Evolutionary conservation across 768 basidiomycete genomes (phyloP), one percentile per base, ranked within the genome.

Genomic region (Crucibulum laeve): DNA sequence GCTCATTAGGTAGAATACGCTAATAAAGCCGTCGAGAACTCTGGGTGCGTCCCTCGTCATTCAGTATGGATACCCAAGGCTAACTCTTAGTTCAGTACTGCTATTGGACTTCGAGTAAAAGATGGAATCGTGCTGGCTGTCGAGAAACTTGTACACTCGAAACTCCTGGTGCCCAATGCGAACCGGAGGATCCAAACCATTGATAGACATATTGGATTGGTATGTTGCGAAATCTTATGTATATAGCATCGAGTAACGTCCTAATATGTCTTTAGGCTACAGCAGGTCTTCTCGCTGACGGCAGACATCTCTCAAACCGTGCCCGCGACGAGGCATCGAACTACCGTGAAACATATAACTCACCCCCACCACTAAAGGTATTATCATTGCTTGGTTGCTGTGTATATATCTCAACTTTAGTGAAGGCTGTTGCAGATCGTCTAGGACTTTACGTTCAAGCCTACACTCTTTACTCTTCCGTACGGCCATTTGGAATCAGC

Each of bases 1-100:
- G 32, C 39, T 38, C 42, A 48, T 52, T 52, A 95, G 92, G 87
- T 98, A 63, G 95, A 98, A 70, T 98, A 98, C 57, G 96, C 96
- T 43, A 87, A 84, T 70, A 98, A 99, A 67, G 95, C 96, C 10
- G 96, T 98, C 49, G 96, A 99, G 70, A 95, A 96, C 69, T 91
- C 95, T 30, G 96, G 96, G 89, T 93, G 62, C 48, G 77, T 40
- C 35, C 39, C n/a, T n/a, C 19, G 25, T 25, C 19, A 4, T 24
- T 26, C 13, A 26, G 30, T 22, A 18, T 42, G 42, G 13, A 17
- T 19, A 37, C 26, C 35, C 35, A 14, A 43, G 26, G 34, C 46
- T 52, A 41, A 50, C 14, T 23, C 15, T 40, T 5, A 41, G n/a
- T 33, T 19, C n/a, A 97, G 94, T 35, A 97, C 96, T 45, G 92